Percentiles rank a stretch among this genome's conserved stretches.
These are phyloP conservation scores for Thalassiosira sp. DNA, from an alignment of 352 stramenopile species.

Conservation along the genomic window DNA sequence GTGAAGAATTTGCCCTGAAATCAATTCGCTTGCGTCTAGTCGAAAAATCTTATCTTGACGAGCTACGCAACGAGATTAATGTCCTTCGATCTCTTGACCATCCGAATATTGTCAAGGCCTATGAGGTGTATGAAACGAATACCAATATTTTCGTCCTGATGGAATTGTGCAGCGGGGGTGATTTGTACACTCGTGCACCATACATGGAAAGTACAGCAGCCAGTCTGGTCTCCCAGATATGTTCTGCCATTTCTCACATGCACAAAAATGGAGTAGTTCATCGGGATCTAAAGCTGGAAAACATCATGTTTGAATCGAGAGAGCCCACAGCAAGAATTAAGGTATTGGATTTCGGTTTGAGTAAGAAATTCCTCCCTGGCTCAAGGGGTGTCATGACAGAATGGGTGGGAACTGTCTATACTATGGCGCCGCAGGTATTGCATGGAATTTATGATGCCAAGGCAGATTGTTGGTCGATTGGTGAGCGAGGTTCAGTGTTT, in stretches of 20 bases:
- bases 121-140: constrained; percentile 80
- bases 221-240: constrained; percentile 62
- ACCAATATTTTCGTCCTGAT: constrained; percentile 82
- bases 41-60: constrained; percentile 49
- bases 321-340: constrained; percentile 61
- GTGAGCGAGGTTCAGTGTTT: too few species aligned
- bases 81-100: constrained; percentile 78
- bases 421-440: constrained; percentile 61
- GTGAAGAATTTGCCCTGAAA: constrained; percentile 56
- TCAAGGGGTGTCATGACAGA: constrained; percentile 60
- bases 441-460: constrained; percentile 60
- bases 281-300: constrained; percentile 81
- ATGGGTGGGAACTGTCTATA: constrained; percentile 76
- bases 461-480: constrained; percentile 61
- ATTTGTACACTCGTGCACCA: constrained; percentile 79
- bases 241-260: constrained; percentile 75
- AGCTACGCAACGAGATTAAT: constrained; percentile 61
- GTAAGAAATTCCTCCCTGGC: constrained; percentile 66
- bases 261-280: constrained; percentile 69
- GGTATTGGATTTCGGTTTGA: constrained; percentile 85
- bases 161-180: constrained; percentile 76
- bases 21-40: constrained; percentile 50
- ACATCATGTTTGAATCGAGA: constrained; percentile 78
- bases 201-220: constrained; percentile 70
- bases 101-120: constrained; percentile 84